Evolutionary conservation across 176 grass and related monocot genomes (phyloP).

Genomic region (Musa itinerans): DNA sequence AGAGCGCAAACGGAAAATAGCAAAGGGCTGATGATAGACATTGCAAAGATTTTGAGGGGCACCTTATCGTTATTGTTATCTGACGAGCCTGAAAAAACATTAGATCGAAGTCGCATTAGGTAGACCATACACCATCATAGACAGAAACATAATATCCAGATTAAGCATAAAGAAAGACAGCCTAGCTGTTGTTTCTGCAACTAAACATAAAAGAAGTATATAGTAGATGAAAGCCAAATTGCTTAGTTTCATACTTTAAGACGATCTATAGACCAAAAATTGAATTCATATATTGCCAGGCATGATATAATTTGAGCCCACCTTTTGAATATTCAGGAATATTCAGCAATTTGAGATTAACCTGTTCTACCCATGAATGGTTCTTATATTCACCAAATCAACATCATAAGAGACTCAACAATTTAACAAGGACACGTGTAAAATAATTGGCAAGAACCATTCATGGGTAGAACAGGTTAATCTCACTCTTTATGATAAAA

Average conservation of each 20-base stretch:
- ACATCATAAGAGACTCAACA: too few species aligned
- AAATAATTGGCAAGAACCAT: too few species aligned
- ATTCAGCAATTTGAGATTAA: too few species aligned
- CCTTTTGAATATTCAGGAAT: neutral
- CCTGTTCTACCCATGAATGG: too few species aligned
- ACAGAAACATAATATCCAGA: neutral
- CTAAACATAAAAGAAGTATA: neutral
- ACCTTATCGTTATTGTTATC: constrained; percentile 96
- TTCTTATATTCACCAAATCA: too few species aligned
- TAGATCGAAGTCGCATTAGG: constrained; percentile 22
- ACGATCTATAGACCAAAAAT: neutral
- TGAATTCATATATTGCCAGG: too few species aligned
- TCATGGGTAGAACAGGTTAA: too few species aligned
- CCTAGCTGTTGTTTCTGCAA: neutral
- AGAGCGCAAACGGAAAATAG: neutral
- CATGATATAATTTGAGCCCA: neutral
- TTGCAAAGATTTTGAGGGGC: constrained; percentile 8
- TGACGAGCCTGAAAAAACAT: constrained; percentile 67
- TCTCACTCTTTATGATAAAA: too few species aligned
- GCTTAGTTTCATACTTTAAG: neutral
- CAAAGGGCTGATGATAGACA: neutral
- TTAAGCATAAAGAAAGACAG: neutral
- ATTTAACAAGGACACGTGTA: too few species aligned
- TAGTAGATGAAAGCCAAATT: neutral
- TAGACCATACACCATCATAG: neutral